Percentiles rank a stretch among this genome's conserved stretches.
Evolutionary conservation across 306 rosid species (phyloP).

Genomic region (Lotus japonicus): DNA sequence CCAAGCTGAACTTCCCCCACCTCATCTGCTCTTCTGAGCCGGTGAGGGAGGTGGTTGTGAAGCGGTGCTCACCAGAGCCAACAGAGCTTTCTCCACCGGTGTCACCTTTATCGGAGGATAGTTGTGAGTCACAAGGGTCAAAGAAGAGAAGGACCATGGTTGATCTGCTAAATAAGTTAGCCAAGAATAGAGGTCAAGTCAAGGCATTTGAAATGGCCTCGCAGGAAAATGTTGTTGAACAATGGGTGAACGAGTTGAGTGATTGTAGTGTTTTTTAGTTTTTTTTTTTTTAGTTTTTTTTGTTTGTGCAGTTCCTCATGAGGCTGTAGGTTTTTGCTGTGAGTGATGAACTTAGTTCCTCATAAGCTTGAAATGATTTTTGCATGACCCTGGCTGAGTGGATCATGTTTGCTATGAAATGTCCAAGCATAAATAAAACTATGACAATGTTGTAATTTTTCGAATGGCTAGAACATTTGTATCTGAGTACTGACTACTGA

Average conservation of each 20-base stretch:
- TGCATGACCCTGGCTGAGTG: not conserved
- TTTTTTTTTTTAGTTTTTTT: too few species aligned
- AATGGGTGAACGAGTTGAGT: constrained; percentile 10
- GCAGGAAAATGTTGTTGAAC: not conserved
- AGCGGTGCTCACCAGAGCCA: not conserved
- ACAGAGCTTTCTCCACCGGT: too few species aligned
- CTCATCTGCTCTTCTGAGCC: not conserved
- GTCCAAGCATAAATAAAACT: not conserved
- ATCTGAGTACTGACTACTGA: too few species aligned
- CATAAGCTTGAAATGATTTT: not conserved
- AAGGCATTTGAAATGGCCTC: not conserved
- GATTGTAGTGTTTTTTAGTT: not conserved
- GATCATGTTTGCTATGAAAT: constrained; percentile 5
- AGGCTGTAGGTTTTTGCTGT: not conserved
- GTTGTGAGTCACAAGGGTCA: not conserved
- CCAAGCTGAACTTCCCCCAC: constrained; percentile 62
- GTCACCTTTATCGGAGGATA: not conserved
- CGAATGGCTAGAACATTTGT: not conserved
- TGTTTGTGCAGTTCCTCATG: not conserved
- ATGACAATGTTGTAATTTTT: not conserved
- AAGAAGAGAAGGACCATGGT: not conserved
- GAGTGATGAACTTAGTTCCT: not conserved
- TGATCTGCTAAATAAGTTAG: constrained; percentile 20
- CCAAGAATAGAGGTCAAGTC: not conserved
- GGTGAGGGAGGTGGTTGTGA: not conserved